phyloP scores from a whole-genome alignment of 768 basidiomycete genomes.

The Podaxis carcinomalis region DNA sequence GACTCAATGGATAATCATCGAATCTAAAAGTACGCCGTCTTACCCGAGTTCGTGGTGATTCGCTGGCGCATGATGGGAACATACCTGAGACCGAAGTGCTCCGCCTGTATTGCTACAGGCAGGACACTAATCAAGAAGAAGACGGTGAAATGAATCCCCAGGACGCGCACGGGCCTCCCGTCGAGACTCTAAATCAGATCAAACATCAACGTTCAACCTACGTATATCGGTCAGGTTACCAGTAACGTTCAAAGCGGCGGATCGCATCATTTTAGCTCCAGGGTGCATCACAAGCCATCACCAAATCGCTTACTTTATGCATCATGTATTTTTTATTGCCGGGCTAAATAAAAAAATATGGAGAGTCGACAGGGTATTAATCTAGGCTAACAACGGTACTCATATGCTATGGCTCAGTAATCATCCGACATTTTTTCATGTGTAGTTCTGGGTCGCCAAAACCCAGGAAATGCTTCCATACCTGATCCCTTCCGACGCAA shows the following conservation, averaged over 20 bases:
- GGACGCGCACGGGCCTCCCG: neutral
- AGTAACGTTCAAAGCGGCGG: constrained; percentile 1
- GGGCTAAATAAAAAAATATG: no score
- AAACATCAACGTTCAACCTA: neutral
- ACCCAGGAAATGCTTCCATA: neutral
- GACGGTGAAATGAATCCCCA: neutral
- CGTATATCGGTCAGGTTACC: constrained; percentile 1
- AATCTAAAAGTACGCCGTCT: constrained; percentile 1
- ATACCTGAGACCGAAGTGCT: neutral
- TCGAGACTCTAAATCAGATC: neutral
- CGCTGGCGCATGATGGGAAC: neutral
- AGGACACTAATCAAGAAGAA: neutral
- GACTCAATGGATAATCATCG: constrained; percentile 9
- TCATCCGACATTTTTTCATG: neutral
- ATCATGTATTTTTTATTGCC: neutral
- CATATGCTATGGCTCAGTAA: no score
- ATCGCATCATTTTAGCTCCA: constrained; percentile 10
- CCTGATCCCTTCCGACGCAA: constrained; percentile 6
- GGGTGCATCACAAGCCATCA: neutral
- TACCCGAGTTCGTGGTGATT: constrained; percentile 1
- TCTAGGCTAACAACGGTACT: no score
- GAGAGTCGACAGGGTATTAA: no score
- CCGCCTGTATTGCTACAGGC: neutral
- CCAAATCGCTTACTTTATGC: neutral
- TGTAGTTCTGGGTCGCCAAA: neutral